These are phyloP conservation scores for Madurella mycetomatis DNA, from an alignment of 2,329 filamentous ascomycete genomes.

Conservation along the genomic window DNA sequence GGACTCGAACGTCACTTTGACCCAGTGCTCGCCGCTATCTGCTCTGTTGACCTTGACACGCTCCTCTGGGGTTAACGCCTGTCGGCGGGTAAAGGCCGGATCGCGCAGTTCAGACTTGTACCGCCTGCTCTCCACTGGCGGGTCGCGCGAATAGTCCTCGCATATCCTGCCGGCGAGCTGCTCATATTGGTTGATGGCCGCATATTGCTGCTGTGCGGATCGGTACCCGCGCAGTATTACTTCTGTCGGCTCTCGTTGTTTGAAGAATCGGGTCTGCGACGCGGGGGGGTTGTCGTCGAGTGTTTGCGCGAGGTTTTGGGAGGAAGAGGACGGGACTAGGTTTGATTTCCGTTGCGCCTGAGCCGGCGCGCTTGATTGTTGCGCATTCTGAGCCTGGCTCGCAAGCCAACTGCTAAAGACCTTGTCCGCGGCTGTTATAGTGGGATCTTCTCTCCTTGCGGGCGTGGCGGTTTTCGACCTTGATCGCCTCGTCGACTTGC, in stretches of 20 bases:
- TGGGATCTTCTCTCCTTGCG: conserved; percentile 57
- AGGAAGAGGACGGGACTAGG: conserved; percentile 20
- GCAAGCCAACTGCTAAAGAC: conserved; percentile 57
- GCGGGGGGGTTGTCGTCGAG: conserved; percentile 34
- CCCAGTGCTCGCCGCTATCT: conserved; percentile 85
- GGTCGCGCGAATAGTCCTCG: conserved; percentile 86
- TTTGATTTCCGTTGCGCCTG: conserved; percentile 26
- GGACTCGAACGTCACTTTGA: conserved; percentile 79
- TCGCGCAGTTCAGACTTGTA: conserved; percentile 73
- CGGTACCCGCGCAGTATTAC: conserved; percentile 80
- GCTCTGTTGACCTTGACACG: conserved; percentile 75
- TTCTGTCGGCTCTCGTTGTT: conserved; percentile 55
- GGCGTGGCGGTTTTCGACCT: conserved; percentile 58
- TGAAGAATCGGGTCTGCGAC: conserved; percentile 29
- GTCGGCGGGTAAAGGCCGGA: conserved; percentile 62
- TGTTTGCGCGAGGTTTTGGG: conserved; percentile 31
- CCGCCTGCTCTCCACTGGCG: conserved; percentile 64
- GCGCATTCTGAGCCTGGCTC: conserved; percentile 37
- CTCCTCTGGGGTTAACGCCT: conserved; percentile 65
- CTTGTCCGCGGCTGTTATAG: conserved; percentile 56
- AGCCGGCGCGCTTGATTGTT: conserved; percentile 24
- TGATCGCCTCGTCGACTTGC: conserved; percentile 61
- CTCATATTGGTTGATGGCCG: conserved; percentile 85
- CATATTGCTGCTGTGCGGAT: conserved; percentile 65
- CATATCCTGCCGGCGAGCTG: conserved; percentile 79